These are phyloP conservation scores for Hymenoscyphus infarciens DNA, from an alignment of 2,329 filamentous ascomycete species.

Conservation along the genomic window DNA sequence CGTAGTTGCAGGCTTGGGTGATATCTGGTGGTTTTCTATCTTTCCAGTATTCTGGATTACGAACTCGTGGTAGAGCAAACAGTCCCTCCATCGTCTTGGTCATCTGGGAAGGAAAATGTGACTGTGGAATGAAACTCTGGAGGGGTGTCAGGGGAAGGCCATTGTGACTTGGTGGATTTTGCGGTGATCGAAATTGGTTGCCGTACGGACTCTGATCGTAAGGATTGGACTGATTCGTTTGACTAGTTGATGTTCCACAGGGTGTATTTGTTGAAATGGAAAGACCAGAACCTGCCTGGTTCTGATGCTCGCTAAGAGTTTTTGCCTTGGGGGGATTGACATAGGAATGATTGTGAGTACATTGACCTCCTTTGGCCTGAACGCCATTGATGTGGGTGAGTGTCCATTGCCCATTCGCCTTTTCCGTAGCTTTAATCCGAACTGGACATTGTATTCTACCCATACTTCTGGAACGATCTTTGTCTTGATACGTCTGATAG, in stretches of 20 bases:
- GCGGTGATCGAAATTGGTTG: neutral
- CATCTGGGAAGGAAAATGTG: neutral
- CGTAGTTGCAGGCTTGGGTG: neutral
- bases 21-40: neutral
- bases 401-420: neutral
- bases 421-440: neutral
- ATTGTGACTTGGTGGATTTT: neutral
- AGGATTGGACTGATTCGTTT: neutral
- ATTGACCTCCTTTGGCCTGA: conserved; percentile 1
- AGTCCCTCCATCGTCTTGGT: conserved; percentile 1
- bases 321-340: neutral
- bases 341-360: neutral
- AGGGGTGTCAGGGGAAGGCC: neutral
- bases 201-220: neutral
- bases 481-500: neutral
- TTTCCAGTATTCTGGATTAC: neutral
- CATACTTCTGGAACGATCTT: neutral
- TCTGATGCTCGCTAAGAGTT: neutral
- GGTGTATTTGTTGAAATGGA: neutral
- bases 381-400: neutral
- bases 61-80: neutral
- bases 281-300: no score
- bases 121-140: neutral
- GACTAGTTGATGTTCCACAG: neutral
- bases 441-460: neutral